Conservation (phyloP, 345 rosid genomes). For the Capsella bursapastoris region DNA sequence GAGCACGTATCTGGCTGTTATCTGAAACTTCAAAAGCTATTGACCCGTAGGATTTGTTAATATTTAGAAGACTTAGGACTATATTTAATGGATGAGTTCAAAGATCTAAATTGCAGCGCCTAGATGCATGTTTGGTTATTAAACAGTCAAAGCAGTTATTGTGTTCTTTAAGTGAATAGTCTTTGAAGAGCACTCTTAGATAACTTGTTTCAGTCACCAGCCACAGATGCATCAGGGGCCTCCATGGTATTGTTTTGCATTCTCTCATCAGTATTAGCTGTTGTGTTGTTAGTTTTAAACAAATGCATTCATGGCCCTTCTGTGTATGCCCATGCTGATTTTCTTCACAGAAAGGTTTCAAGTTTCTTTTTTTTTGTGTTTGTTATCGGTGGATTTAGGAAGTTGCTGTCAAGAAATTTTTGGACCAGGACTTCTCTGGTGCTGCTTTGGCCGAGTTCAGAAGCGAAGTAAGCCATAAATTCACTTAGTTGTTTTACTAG, state of each 20-base stretch:
- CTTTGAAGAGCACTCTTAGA: conserved; percentile 13
- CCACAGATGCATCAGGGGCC: conserved; percentile 11
- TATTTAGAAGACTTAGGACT: conserved; percentile 9
- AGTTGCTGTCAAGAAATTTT: conserved; percentile 99
- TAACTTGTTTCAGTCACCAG: conserved; percentile 20
- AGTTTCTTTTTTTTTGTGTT: conserved; percentile 34
- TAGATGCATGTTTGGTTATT: conserved; percentile 18
- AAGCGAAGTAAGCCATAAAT: conserved; percentile 82
- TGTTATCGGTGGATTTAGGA: conserved; percentile 65
- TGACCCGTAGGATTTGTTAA: conserved; percentile 1
- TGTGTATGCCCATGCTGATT: conserved; percentile 16
- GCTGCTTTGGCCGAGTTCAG: conserved; percentile 96
- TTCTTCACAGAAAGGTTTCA: conserved; percentile 13
- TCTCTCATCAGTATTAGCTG: conserved; percentile 4
- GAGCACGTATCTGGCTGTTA: conserved; percentile 12
- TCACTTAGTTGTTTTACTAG: conserved; percentile 19
- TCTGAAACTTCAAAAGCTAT: conserved; percentile 5
- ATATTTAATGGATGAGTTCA: background rate
- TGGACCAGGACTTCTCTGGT: conserved; percentile 99
- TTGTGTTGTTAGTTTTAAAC: conserved; percentile 7
- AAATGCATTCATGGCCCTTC: background rate
- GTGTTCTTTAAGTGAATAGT: background rate
- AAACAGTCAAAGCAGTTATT: conserved; percentile 23
- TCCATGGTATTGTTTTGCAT: background rate
- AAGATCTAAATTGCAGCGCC: conserved; percentile 12